phyloP scores from a whole-genome alignment of 2,329 filamentous ascomycete genomes.

The Apiospora phragmitis region DNA sequence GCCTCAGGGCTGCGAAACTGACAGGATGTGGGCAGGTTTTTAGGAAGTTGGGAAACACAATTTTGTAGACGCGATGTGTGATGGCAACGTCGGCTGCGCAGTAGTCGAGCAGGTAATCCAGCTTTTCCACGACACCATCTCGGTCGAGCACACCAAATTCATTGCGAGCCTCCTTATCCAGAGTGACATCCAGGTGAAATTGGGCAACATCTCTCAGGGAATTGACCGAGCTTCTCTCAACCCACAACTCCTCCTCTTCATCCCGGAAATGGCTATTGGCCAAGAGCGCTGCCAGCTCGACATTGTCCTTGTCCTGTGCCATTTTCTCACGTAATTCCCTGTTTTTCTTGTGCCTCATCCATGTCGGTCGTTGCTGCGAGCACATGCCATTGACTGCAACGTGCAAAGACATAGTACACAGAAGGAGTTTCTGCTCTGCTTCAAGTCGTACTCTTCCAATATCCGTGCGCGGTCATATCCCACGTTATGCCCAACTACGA shows the following conservation, averaged over 20 bases:
- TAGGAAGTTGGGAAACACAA: constrained; percentile 88
- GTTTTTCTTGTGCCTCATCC: constrained; percentile 96
- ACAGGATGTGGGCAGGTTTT: constrained; percentile 93
- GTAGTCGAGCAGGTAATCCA: constrained; percentile 87
- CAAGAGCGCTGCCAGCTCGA: constrained; percentile 71
- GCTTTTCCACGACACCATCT: constrained; percentile 64
- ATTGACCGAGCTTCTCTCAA: constrained; percentile 91
- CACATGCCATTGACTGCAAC: constrained; percentile 99
- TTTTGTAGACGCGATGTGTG: constrained; percentile 91
- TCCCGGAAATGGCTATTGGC: constrained; percentile 67
- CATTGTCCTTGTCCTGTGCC: constrained; percentile 67
- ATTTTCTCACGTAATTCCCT: constrained; percentile 81
- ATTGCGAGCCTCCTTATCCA: constrained; percentile 86
- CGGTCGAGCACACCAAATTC: constrained; percentile 83
- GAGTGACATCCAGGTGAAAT: constrained; percentile 88
- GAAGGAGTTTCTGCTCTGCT: constrained; percentile 83
- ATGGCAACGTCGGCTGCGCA: constrained; percentile 92
- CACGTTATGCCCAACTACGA: constrained; percentile 93
- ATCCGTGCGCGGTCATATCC: constrained; percentile 91
- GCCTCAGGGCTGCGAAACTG: constrained; percentile 90
- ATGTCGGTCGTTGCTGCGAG: constrained; percentile 90
- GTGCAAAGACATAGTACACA: constrained; percentile 98
- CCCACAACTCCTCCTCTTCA: constrained; percentile 94
- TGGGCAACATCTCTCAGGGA: constrained; percentile 93
- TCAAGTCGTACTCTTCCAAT: constrained; percentile 82